Percentiles rank a stretch among this genome's conserved stretches.
phyloP scores from a whole-genome alignment of 1,284 basidiomycete species.

The Rhodotorula mucilaginosa region DNA sequence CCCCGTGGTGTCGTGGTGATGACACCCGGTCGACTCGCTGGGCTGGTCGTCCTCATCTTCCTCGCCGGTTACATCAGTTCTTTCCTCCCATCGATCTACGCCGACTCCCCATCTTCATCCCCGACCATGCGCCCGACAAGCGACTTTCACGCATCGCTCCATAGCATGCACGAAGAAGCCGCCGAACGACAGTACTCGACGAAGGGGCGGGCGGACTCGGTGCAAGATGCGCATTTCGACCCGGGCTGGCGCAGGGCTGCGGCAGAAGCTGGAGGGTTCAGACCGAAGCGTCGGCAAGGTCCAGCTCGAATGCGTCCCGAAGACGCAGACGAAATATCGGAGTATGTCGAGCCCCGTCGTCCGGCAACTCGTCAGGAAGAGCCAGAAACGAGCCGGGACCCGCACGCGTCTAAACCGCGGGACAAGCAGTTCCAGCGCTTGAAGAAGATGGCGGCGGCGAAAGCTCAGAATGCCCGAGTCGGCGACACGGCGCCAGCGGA shows the following conservation, averaged over 20 bases:
- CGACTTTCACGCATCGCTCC: too few relatives aligned
- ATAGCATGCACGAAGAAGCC: too few relatives aligned
- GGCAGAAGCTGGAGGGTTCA: not conserved
- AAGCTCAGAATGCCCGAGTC: not conserved
- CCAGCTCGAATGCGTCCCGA: not conserved
- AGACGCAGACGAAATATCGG: not conserved
- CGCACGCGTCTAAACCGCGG: not conserved
- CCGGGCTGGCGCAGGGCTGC: not conserved
- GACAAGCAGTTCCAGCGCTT: slow-evolving; percentile 5
- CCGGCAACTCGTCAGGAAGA: not conserved
- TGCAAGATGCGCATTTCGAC: not conserved
- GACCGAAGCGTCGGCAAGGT: not conserved
- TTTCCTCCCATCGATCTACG: too few relatives aligned
- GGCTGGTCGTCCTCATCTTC: not conserved
- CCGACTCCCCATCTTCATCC: too few relatives aligned
- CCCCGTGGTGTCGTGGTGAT: not conserved
- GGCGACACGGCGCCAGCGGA: not conserved
- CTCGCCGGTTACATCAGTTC: not conserved
- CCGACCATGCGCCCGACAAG: too few relatives aligned
- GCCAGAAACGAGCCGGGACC: not conserved
- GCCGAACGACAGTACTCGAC: too few relatives aligned
- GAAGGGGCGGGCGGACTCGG: too few relatives aligned
- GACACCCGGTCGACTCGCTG: not conserved
- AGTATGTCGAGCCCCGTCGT: not conserved
- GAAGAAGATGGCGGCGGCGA: not conserved